phyloP scores from a whole-genome alignment of 176 grass and related monocot genomes.

The Neostapfia colusana region DNA sequence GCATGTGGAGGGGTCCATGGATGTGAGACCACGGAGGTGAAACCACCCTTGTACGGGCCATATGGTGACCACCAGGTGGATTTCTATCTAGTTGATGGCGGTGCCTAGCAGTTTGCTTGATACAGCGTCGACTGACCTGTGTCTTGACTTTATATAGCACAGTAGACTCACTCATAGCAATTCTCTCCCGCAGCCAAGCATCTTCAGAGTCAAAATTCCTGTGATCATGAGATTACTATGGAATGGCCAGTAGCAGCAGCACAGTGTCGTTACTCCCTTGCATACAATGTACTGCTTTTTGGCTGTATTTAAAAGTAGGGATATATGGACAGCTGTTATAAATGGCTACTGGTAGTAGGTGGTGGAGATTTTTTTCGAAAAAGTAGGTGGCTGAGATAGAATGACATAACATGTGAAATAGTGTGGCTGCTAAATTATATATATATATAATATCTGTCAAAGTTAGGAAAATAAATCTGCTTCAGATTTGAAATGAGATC shows the following conservation, averaged over 20 bases:
- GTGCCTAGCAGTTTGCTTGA: neutral
- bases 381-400: too few species aligned
- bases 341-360: too few species aligned
- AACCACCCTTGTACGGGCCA: neutral
- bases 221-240: neutral
- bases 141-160: neutral
- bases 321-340: too few species aligned
- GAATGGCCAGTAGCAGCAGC: neutral
- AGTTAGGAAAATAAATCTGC: too few species aligned
- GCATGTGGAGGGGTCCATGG: constrained; percentile 3
- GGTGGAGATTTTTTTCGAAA: too few species aligned
- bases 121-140: too few species aligned
- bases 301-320: too few species aligned
- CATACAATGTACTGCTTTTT: neutral
- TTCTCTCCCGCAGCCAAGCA: neutral
- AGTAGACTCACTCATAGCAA: too few species aligned
- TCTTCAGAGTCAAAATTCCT: neutral
- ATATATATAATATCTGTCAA: too few species aligned
- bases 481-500: too few species aligned
- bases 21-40: neutral
- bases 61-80: neutral
- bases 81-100: neutral
- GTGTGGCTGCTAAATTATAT: neutral
- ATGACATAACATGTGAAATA: too few species aligned
- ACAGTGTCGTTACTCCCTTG: neutral